These are phyloP conservation scores for Cerrena zonata DNA, from an alignment of 1,284 basidiomycete species.

Conservation along the genomic window DNA sequence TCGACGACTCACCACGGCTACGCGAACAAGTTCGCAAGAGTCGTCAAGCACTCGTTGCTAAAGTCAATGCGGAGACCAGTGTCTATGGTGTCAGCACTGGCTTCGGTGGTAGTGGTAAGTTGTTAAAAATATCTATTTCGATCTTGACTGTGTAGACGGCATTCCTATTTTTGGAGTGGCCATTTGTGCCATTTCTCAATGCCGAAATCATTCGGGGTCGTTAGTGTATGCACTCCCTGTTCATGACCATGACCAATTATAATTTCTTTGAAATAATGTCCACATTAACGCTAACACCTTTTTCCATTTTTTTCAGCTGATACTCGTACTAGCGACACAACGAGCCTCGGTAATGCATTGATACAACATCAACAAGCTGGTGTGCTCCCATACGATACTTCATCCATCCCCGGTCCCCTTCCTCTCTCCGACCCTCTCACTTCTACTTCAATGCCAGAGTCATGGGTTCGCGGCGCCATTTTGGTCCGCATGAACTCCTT, in stretches of 20 bases:
- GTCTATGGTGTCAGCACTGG: slow-evolving; percentile 81
- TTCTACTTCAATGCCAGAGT: slow-evolving; percentile 77
- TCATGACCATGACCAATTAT: no score
- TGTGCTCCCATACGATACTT: slow-evolving; percentile 51
- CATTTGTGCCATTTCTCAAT: no score
- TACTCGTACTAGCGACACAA: slow-evolving; percentile 65
- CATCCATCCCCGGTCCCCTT: slow-evolving; percentile 38
- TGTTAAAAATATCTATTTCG: slow-evolving; percentile 1
- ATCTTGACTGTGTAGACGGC: no score
- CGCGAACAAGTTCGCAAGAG: slow-evolving; percentile 51
- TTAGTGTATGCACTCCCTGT: no score
- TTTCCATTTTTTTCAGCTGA: slow-evolving; percentile 38
- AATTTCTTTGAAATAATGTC: no score
- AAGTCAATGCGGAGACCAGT: slow-evolving; percentile 62
- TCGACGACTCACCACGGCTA: slow-evolving; percentile 45
- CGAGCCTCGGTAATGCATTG: slow-evolving; percentile 68
- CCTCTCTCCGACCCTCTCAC: slow-evolving; percentile 64
- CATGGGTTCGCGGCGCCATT: slow-evolving; percentile 87
- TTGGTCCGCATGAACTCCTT: slow-evolving; percentile 83
- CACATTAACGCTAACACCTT: neutral
- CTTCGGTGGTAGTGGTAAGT: slow-evolving; percentile 69
- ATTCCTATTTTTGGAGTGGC: no score
- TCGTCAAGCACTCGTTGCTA: slow-evolving; percentile 56
- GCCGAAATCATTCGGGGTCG: no score
- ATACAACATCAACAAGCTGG: slow-evolving; percentile 77